Percentiles rank a stretch among this genome's conserved stretches.
These are phyloP conservation scores for Clitoria ternatea DNA, from an alignment of 306 rosid genomes.

Conservation along the genomic window DNA sequence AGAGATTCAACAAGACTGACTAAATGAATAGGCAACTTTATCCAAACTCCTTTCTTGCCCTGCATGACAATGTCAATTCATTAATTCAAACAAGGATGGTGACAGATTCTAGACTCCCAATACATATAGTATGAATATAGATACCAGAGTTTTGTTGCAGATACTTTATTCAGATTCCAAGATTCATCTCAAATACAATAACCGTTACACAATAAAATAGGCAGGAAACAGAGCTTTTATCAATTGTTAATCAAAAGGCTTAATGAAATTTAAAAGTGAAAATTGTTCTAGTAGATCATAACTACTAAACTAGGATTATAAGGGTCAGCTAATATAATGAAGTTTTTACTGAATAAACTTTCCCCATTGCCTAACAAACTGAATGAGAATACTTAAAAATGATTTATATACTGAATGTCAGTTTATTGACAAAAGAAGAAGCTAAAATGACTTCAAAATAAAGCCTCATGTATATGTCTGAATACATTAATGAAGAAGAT, in stretches of 20 bases:
- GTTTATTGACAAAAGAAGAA: conserved; percentile 1
- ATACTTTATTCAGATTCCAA: too few species aligned
- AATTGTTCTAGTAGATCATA: not conserved
- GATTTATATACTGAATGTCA: not conserved
- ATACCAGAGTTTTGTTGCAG: not conserved
- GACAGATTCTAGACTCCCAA: not conserved
- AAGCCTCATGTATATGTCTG: not conserved
- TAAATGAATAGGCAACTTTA: conserved; percentile 59
- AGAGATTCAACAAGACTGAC: conserved; percentile 58
- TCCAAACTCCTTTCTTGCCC: conserved; percentile 75
- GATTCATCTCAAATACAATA: not conserved
- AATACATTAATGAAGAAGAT: not conserved
- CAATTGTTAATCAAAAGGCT: not conserved
- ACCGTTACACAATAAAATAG: not conserved
- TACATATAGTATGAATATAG: not conserved
- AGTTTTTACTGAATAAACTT: not conserved
- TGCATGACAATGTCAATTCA: conserved; percentile 26
- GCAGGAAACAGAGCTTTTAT: not conserved
- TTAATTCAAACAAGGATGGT: not conserved
- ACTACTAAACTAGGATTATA: not conserved
- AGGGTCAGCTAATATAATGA: not conserved
- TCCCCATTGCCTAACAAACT: not conserved
- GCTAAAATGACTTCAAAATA: not conserved
- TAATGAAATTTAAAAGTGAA: not conserved
- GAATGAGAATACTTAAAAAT: not conserved